Base-by-base conservation (phyloP, 352 stramenopile genomes). In the Pelagophyceae sp. region DNA sequence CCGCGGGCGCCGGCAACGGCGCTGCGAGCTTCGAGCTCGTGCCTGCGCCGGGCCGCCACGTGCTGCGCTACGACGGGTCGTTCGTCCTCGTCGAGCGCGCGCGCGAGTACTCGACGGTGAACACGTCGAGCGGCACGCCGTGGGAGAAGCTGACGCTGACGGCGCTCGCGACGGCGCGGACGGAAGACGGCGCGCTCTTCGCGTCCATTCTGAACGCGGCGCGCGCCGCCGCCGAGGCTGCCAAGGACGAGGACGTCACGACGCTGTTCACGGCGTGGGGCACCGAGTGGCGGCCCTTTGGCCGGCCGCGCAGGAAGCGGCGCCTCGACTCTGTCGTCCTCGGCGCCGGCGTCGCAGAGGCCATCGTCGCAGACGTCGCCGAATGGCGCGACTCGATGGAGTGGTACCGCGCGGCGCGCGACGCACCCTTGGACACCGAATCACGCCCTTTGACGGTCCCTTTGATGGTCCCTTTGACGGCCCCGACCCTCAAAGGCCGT, bases 191-290 rank as follows among this genome's bases (percentile, higher is more conserved):
- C 27, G 38, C 17, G 11, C 37, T 77, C 2, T 82, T 82, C 40
- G 17, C 38, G 2, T 1, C 5, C 27, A 1, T 82, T 2, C 51
- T 82, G 6, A 6, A 40, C 1, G 78, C 80, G 31, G 75, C 78
- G 2, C 51, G 72, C 0, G 29, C 25, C 25, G 31, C 20, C 38
- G 31, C 50, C 23, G 54, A 78, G 38, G 67, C 35, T 51, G 2
- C 23, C 27, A 29, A 27, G 35, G 78, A 82, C 64, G 78, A 77
- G 31, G 45, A 25, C n/a, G 67, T 67, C 20, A 82, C 78, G 58
- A 80, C 72, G 3, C 58, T 82, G 23, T 82, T 58, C 65, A 82
- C 78, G 32, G 76, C 75, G 29, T 82, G 78, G 78, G 78, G 78
- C 38, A 60, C 78, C 1, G 78, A 82, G 64, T 82, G 78, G 78